Percentiles rank a stretch among this genome's conserved stretches.
Evolutionary conservation across 2,329 filamentous ascomycete species (phyloP).

Genomic region (Leptodontidium sp.): DNA sequence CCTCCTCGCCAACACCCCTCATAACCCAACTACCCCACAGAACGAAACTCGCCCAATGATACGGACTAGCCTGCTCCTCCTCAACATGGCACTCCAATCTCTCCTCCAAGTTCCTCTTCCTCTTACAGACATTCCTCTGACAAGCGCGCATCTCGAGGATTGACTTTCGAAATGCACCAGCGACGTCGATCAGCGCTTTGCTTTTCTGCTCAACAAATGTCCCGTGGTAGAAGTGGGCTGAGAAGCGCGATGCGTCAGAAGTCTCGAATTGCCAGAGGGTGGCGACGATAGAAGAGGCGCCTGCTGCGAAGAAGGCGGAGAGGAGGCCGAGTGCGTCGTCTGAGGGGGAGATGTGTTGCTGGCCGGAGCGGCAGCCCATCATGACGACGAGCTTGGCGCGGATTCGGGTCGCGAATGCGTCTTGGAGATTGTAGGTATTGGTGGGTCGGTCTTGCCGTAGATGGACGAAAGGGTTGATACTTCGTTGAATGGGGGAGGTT

Average conservation of each 20-base stretch:
- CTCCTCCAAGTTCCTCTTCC: slow-evolving; percentile 1
- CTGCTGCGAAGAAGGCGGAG: slow-evolving; percentile 8
- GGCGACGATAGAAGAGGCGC: not conserved
- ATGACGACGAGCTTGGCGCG: slow-evolving; percentile 9
- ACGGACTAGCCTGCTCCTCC: slow-evolving; percentile 1
- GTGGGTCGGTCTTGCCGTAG: not conserved
- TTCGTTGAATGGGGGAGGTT: not conserved
- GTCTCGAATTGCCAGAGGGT: slow-evolving; percentile 9
- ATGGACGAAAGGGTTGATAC: not conserved
- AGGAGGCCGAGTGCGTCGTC: slow-evolving; percentile 3
- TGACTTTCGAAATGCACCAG: not conserved
- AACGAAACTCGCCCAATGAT: slow-evolving; percentile 13
- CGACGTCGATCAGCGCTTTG: slow-evolving; percentile 1
- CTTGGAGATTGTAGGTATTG: slow-evolving; percentile 4
- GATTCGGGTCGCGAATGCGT: slow-evolving; percentile 9
- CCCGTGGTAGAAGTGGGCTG: not conserved
- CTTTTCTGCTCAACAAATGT: not conserved
- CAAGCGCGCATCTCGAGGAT: not conserved
- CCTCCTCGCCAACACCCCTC: slow-evolving; percentile 3
- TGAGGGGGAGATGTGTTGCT: not conserved
- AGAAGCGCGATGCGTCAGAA: not conserved
- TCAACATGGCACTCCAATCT: slow-evolving; percentile 8
- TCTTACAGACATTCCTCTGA: slow-evolving; percentile 3
- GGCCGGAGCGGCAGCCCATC: slow-evolving; percentile 7
- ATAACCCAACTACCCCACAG: slow-evolving; percentile 14